Evolutionary conservation across 2,329 filamentous ascomycete genomes (phyloP), one percentile per base, ranked within the genome.

Genomic region (Phaeosphaeria sp.): DNA sequence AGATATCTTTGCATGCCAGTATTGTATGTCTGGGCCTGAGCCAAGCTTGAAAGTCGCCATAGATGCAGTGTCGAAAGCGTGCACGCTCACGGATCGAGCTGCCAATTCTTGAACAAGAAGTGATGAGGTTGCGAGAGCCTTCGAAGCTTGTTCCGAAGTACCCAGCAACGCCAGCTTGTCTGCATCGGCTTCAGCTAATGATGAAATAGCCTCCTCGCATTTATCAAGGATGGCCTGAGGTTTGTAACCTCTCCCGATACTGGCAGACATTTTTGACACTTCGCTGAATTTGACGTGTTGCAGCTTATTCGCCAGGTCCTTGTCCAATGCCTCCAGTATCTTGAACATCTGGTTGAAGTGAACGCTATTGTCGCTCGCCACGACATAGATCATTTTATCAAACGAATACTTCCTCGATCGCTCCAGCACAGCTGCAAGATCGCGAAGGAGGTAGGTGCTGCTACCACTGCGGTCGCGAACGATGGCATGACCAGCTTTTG

Each of bases 371-470:
- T 88, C 85, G 21, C 85, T 87, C 1, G 89, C 89, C 27, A 92
- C 87, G 10, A 93, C 90, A 69, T 92, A 93, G 60, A 92, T 89
- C 89, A 93, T 91, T 73, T 91, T 87, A 78, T 93, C 89, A 67
- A 91, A 92, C 11, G 87, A 74, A 78, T 79, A 79, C 69, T 84
- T 83, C 21, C 88, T 81, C 48, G 85, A 79, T 55, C 90, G 86
- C 69, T 87, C 85, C 52, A 92, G 78, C 25, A 91, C 84, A 70
- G 92, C 89, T 65, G 88, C 90, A 61, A 93, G 89, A 75, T 94
- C 90, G 64, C 90, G 87, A 50, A 91, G 91, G 47, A 93, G 83
- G 73, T 94, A 93, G 33, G 92, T 84, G 42, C 89, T 90, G 13
- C 89, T 92, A 54, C 90, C 90, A 63, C 91, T 88, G 65, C 85